Evolutionary conservation across 805 yeast genomes (phyloP), one percentile per base, ranked within the genome.

Genomic region (Saturnispora halmiae): DNA sequence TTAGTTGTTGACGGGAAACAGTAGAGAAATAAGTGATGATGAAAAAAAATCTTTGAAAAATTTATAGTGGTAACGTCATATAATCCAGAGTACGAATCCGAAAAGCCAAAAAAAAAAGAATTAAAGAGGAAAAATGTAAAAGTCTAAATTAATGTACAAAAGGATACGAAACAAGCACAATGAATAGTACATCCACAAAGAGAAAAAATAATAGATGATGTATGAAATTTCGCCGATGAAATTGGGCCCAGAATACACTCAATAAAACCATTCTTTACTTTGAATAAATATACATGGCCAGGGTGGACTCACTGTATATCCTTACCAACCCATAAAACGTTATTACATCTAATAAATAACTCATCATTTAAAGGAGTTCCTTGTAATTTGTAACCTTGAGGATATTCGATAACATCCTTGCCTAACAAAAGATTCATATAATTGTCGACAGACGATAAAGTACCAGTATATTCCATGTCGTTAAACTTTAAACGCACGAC

Each of bases 401-500:
- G 61, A 13, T 56, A 47, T 53, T 73, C 79, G 22, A 49, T 45
- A 2, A 75, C 68, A 27, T 59, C 75, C 22, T 78, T 72, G 27
- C 73, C 79, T 31, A 88, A 61, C 54, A 83, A 87, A 26, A 92
- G 48, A 52, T 92, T 92, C 90, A 92, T 90, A 63, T 92, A 92
- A 52, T 84, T 83, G 57, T 92, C 98, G 19, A 84, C 81, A 2
- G 95, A 77, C 4, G 78, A 61, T 33, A 92, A 69, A 16, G 60
- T 72, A 1, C 98, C 98, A 44, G 66, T 73, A 60, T 92, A 92
- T 58, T 87, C 94, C 9, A 95, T 82, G 48, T 74, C 74, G 54
- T 87, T 90, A 81, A 95, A 92, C 58, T 92, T 92, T 46, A 92
- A 70, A 43, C 87, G 75, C 16, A 92, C 90, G 10, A 78, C 64